Percentiles rank a stretch among this genome's conserved stretches.
These are phyloP conservation scores for Parachlorella kessleri DNA, from an alignment of 139 green algal genomes.

Conservation along the genomic window DNA sequence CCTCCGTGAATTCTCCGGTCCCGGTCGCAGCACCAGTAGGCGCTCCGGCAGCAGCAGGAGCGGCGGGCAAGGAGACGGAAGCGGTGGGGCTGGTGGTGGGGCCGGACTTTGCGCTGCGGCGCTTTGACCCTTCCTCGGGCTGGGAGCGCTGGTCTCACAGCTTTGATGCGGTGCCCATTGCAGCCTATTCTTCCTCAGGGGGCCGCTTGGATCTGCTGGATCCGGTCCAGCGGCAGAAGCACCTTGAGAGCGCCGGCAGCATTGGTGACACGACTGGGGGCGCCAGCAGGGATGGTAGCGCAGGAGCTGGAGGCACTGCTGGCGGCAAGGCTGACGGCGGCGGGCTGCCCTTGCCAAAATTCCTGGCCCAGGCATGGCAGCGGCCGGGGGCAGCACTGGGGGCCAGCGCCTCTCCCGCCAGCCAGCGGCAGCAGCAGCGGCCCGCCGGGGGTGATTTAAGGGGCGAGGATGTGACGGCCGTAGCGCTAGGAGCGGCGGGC, in stretches of 20 bases:
- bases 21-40: too few species aligned
- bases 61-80: neutral
- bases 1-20: too few species aligned
- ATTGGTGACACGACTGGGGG: neutral
- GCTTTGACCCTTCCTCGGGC: conserved; percentile 54
- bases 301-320: too few species aligned
- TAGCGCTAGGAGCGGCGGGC: neutral
- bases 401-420: neutral
- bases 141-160: conserved; percentile 60
- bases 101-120: conserved; percentile 33
- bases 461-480: neutral
- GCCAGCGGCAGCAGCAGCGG: neutral
- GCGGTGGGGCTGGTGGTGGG: conserved; percentile 30
- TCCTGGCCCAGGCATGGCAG: too few species aligned
- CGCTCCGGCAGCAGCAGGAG: neutral
- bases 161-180: conserved; percentile 70
- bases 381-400: too few species aligned
- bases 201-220: conserved; percentile 41
- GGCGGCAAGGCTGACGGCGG: neutral
- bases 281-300: neutral
- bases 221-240: conserved; percentile 10
- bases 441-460: neutral
- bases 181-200: conserved; percentile 45
- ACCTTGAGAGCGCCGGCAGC: neutral
- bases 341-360: neutral